Evolutionary conservation across 208 protist species (phyloP).

Genomic region (Acanthamoeba sp.): DNA sequence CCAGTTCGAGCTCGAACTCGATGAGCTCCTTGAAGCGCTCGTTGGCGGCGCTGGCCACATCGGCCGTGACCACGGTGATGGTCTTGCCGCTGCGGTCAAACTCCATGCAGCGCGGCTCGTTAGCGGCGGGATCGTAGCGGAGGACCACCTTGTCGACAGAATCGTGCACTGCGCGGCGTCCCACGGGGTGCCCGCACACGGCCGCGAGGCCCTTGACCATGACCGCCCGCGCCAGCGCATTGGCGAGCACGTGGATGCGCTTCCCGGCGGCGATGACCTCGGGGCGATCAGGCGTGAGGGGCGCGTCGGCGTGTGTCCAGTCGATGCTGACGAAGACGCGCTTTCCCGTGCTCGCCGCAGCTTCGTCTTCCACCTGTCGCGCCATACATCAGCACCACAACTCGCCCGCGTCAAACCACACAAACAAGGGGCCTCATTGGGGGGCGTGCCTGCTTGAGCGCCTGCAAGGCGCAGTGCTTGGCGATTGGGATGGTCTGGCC

Average conservation of each 20-base stretch:
- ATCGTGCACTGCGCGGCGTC: background rate
- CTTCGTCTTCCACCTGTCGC: background rate
- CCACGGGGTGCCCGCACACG: background rate
- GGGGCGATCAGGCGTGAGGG: background rate
- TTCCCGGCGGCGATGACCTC: background rate
- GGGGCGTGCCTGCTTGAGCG: background rate
- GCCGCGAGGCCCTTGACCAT: background rate
- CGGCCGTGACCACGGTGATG: background rate
- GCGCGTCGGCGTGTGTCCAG: background rate
- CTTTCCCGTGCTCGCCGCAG: background rate
- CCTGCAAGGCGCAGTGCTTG: background rate
- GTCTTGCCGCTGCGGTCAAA: background rate
- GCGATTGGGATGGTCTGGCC: background rate
- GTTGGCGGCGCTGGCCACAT: background rate
- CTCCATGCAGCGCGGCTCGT: background rate
- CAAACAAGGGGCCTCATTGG: no score
- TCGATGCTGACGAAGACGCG: background rate
- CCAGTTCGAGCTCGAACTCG: constrained; percentile 7
- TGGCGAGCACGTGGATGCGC: background rate
- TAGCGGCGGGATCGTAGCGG: background rate
- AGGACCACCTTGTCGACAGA: background rate
- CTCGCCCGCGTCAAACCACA: no score
- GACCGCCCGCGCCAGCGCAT: background rate
- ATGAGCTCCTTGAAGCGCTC: constrained; percentile 16
- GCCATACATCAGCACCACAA: no score